A percentile compares a stretch with the other conserved stretches of the same genome.
phyloP scores from a whole-genome alignment of 2,329 filamentous ascomycete genomes.

The Xylariales sp. region DNA sequence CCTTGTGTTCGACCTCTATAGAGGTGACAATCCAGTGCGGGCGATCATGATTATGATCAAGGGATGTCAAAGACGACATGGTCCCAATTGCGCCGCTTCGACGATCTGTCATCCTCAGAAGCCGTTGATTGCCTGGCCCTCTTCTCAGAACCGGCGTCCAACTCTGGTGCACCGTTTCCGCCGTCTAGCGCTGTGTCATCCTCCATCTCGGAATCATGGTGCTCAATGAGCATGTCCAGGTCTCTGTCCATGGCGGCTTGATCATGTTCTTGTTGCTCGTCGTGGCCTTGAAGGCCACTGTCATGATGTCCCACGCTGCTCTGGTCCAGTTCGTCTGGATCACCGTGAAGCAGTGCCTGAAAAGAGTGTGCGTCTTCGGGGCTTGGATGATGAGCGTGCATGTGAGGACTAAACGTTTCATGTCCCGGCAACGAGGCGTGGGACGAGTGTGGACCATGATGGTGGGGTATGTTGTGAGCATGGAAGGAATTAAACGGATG shows the following conservation, averaged over 20 bases:
- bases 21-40: too few relatives aligned
- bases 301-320: slow-evolving; percentile 4
- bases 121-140: slow-evolving; percentile 4
- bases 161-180: not conserved
- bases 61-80: slow-evolving; percentile 10
- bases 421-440: slow-evolving; percentile 15
- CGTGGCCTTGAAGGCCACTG: slow-evolving; percentile 5
- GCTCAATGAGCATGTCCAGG: slow-evolving; percentile 27
- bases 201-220: slow-evolving; percentile 20
- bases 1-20: too few relatives aligned
- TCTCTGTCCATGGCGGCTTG: slow-evolving; percentile 22
- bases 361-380: slow-evolving; percentile 42
- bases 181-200: slow-evolving; percentile 12
- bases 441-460: slow-evolving; percentile 14
- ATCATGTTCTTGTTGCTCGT: slow-evolving; percentile 15
- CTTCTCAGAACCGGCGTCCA: not conserved
- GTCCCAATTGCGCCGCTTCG: slow-evolving; percentile 12
- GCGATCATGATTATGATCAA: too few relatives aligned
- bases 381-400: slow-evolving; percentile 18
- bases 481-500: slow-evolving; percentile 32
- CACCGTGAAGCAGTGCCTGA: slow-evolving; percentile 48
- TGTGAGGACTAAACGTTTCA: slow-evolving; percentile 18
- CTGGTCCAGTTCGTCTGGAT: slow-evolving; percentile 19
- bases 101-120: slow-evolving; percentile 5
- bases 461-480: slow-evolving; percentile 12